These are phyloP conservation scores for Corylus avellana DNA, from an alignment of 306 rosid species.

Conservation along the genomic window DNA sequence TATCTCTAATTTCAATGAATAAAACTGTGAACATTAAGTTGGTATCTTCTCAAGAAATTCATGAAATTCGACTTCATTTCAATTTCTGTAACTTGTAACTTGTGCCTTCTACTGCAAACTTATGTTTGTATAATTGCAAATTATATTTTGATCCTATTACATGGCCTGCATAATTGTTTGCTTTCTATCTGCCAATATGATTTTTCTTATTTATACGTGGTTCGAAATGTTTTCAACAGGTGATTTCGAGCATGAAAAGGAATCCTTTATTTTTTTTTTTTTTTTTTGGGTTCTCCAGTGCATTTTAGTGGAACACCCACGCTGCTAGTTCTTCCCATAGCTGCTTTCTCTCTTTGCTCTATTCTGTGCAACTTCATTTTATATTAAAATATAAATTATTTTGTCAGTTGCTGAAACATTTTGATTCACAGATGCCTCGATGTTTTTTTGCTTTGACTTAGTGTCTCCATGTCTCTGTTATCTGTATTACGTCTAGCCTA, in stretches of 20 bases:
- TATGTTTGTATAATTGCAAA: background rate
- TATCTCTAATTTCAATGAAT: constrained; percentile 3
- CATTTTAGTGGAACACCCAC: background rate
- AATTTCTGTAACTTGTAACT: background rate
- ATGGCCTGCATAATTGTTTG: background rate
- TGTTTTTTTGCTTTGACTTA: background rate
- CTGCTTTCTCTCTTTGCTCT: background rate
- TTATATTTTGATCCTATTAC: background rate
- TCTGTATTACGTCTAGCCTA: background rate
- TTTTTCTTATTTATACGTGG: background rate
- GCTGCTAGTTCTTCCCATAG: background rate
- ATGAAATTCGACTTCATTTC: background rate
- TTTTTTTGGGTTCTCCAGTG: background rate
- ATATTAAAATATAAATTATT: background rate
- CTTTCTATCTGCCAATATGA: background rate
- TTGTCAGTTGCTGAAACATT: background rate
- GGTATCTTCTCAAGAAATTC: background rate
- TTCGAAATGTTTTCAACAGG: background rate
- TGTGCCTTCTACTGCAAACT: background rate
- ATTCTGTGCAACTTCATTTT: background rate
- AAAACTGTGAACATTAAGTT: background rate
- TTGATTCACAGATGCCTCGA: background rate
- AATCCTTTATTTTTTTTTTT: background rate
- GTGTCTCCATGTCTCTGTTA: background rate
- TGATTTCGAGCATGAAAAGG: background rate